These are phyloP conservation scores for Xerocomus subilludens DNA, from an alignment of 1,284 basidiomycete species.

Conservation along the genomic window DNA sequence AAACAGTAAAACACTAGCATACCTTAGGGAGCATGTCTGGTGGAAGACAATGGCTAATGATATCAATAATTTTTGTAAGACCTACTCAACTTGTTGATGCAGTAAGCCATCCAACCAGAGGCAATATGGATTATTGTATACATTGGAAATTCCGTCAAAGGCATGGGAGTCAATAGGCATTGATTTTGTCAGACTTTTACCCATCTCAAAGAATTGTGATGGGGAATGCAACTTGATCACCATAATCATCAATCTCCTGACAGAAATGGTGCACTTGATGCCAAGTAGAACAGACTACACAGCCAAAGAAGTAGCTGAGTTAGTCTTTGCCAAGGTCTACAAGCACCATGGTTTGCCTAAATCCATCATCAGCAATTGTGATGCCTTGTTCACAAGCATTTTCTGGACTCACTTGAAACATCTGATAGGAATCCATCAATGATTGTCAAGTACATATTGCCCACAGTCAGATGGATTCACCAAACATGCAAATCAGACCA, in stretches of 20 bases:
- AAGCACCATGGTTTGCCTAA: background rate
- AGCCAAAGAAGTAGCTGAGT: background rate
- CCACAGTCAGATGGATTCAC: background rate
- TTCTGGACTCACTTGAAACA: background rate
- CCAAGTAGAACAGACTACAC: background rate
- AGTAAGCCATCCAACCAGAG: constrained; percentile 1
- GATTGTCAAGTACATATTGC: constrained; percentile 2
- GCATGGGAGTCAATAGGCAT: background rate
- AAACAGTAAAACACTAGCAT: background rate
- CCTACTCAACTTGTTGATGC: background rate
- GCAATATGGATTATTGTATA: background rate
- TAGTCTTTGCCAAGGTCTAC: background rate
- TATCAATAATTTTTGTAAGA: background rate
- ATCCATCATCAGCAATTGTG: background rate
- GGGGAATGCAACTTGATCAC: background rate
- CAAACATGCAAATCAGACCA: background rate
- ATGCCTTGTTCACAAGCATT: background rate
- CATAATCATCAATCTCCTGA: background rate
- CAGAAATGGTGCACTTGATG: background rate
- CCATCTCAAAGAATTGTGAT: background rate
- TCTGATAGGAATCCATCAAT: background rate
- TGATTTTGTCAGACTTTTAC: background rate
- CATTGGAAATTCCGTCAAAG: background rate
- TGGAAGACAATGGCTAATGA: background rate
- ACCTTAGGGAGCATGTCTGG: background rate